A percentile compares a stretch with the other conserved stretches of the same genome.
These are phyloP conservation scores for Fusarium humuli DNA, from an alignment of 2,329 filamentous ascomycete species.

Conservation along the genomic window DNA sequence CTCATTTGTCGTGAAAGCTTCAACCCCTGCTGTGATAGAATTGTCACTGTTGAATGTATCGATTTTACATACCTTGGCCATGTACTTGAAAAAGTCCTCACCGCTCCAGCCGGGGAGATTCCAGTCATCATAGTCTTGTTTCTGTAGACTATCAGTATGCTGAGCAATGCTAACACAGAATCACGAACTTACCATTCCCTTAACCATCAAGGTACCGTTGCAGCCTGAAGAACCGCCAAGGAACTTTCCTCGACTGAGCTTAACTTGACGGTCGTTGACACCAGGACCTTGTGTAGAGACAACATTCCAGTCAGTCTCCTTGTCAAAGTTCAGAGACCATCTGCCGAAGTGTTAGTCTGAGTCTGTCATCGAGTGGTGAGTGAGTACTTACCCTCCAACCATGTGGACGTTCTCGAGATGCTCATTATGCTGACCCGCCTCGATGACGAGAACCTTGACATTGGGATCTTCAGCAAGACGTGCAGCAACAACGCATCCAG, in stretches of 20 bases:
- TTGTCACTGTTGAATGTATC: not conserved
- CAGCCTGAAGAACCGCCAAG: slow-evolving; percentile 62
- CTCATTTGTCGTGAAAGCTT: no score
- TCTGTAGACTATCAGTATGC: slow-evolving; percentile 27
- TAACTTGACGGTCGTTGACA: slow-evolving; percentile 58
- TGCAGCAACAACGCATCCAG: slow-evolving; percentile 53
- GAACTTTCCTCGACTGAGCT: slow-evolving; percentile 61
- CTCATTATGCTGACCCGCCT: slow-evolving; percentile 55
- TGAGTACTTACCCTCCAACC: slow-evolving; percentile 57
- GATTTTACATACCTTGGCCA: slow-evolving; percentile 59
- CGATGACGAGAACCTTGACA: slow-evolving; percentile 50
- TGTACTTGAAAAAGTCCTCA: slow-evolving; percentile 67
- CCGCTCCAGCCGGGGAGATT: slow-evolving; percentile 65
- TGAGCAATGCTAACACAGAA: no score
- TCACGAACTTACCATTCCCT: slow-evolving; percentile 50
- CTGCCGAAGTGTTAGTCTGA: slow-evolving; percentile 21
- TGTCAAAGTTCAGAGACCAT: slow-evolving; percentile 61
- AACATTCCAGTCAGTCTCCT: slow-evolving; percentile 65
- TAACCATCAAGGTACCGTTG: slow-evolving; percentile 63
- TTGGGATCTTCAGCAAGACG: slow-evolving; percentile 52
- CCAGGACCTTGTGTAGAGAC: slow-evolving; percentile 54
- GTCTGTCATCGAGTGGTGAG: no score
- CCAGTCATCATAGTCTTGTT: slow-evolving; percentile 67
- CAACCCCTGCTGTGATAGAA: not conserved
- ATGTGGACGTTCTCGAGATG: slow-evolving; percentile 63